Percentiles rank a stretch among this genome's conserved stretches.
phyloP scores from a whole-genome alignment of 345 rosid genomes.

The Chamaenerion angustifolium region DNA sequence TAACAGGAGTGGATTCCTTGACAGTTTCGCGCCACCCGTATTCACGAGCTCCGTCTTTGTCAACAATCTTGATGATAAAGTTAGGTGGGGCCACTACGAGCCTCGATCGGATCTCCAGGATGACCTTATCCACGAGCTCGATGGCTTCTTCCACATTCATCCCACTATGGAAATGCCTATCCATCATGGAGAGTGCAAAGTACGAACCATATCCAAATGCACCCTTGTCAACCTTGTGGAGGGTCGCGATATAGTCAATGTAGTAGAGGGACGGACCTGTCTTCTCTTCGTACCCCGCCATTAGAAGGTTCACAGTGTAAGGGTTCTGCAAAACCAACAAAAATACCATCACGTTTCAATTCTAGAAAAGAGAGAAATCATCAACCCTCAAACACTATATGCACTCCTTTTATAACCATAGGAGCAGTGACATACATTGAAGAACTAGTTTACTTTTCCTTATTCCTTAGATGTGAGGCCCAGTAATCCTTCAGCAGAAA shows the following conservation, averaged over 20 bases:
- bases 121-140: slow-evolving; percentile 75
- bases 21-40: slow-evolving; percentile 79
- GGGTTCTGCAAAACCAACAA: slow-evolving; percentile 44
- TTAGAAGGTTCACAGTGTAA: slow-evolving; percentile 70
- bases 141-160: slow-evolving; percentile 86
- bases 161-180: slow-evolving; percentile 80
- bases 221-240: slow-evolving; percentile 93
- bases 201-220: slow-evolving; percentile 94
- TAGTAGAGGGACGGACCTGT: slow-evolving; percentile 88
- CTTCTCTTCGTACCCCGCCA: slow-evolving; percentile 94
- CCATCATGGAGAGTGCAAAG: slow-evolving; percentile 90
- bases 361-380: neutral
- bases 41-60: slow-evolving; percentile 78
- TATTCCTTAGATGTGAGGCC: too few relatives aligned
- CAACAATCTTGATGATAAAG: slow-evolving; percentile 91
- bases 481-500: too few relatives aligned
- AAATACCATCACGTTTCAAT: too few relatives aligned
- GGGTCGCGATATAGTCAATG: slow-evolving; percentile 87
- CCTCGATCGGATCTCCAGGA: slow-evolving; percentile 81
- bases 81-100: slow-evolving; percentile 90
- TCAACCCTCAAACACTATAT: neutral
- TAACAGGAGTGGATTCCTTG: slow-evolving; percentile 24
- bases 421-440: too few relatives aligned
- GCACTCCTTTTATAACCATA: too few relatives aligned
- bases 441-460: too few relatives aligned